A percentile compares a stretch with the other conserved stretches of the same genome.
phyloP scores from a whole-genome alignment of 495 filamentous ascomycete genomes.

The Aspergillus indologenus region DNA sequence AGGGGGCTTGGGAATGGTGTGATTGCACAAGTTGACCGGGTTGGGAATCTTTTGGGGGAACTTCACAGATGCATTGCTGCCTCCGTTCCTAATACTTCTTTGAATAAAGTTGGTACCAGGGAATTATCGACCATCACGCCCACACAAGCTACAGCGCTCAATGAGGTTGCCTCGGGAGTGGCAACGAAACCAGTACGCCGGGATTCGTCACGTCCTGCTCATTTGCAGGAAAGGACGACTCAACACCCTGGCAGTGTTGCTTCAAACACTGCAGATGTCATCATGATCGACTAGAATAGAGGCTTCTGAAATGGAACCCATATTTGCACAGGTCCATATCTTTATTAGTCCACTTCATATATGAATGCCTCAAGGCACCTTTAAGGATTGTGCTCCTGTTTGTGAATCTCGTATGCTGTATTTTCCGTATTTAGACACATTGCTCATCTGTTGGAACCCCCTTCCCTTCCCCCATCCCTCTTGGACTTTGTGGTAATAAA shows the following conservation, averaged over 20 bases:
- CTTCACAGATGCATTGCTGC: slow-evolving; percentile 31
- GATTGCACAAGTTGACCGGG: slow-evolving; percentile 33
- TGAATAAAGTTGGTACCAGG: neutral
- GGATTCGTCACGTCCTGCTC: slow-evolving; percentile 1
- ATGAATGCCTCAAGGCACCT: neutral
- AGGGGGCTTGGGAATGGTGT: slow-evolving; percentile 47
- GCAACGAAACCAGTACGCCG: neutral
- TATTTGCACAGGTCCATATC: no score
- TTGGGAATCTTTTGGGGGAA: slow-evolving; percentile 41
- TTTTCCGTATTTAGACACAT: no score
- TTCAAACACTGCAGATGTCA: slow-evolving; percentile 28
- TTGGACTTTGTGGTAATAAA: no score
- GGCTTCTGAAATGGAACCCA: neutral
- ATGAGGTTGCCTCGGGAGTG: neutral
- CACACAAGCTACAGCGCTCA: neutral
- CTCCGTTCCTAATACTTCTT: neutral
- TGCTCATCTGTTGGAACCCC: no score
- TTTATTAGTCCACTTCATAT: neutral
- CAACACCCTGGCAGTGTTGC: slow-evolving; percentile 15
- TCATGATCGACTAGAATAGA: slow-evolving; percentile 38
- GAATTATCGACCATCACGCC: neutral
- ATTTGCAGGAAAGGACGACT: slow-evolving; percentile 6
- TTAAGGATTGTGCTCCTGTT: no score
- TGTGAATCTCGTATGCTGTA: no score
- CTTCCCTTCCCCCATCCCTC: no score